Base-by-base conservation (phyloP, 768 basidiomycete species). In the Krasilnikovozyma curviuscula region DNA sequence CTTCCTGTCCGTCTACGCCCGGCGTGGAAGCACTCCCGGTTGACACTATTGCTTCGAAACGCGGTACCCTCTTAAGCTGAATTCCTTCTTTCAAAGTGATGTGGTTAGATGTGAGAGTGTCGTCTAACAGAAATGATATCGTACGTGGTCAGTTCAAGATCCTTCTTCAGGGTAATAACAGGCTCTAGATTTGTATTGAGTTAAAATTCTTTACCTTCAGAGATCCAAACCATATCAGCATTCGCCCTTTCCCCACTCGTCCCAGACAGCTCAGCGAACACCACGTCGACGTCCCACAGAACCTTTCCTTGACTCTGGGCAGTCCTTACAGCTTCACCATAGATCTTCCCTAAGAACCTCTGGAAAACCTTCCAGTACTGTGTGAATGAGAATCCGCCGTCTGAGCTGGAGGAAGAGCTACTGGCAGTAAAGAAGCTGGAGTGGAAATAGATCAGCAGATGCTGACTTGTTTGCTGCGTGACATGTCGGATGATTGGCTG, bases 281-380 rank as follows among this genome's bases (percentile, higher is more conserved):
- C 65, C 13, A 91, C 80, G 56, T 83, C 78, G 40, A 91, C 68
- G 46, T 79, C 70, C 70, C 88, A 73, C 48, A 83, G 69, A 34
- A 85, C 66, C 53, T 75, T 79, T 60, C 74, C 74, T 56, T 70
- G 61, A 31, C 73, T 70, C 59, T 79, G 76, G 13, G 81, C 79
- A 34, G 76, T 72, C 56, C 73, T 77, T 13, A 79, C 79, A n/a
- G 83, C 81, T 55, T 81, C 78, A 3, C 83, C 81, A 63, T 95
- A 93, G 32, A 82, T 73, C 58, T 75, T 79, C 0, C 82, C 82
- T 53, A 95, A 70, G 39, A 89, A 71, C 9, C 71, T 66, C 66
- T 89, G 83, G 3, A 88, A 70, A 18, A 70, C 69, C 44, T 75
- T 67, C 76, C 80, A 95, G 27, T 62, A 47, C 5, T 34, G 38